Base-by-base conservation (phyloP, 148 eudicot genomes). In the Camellia japonica region DNA sequence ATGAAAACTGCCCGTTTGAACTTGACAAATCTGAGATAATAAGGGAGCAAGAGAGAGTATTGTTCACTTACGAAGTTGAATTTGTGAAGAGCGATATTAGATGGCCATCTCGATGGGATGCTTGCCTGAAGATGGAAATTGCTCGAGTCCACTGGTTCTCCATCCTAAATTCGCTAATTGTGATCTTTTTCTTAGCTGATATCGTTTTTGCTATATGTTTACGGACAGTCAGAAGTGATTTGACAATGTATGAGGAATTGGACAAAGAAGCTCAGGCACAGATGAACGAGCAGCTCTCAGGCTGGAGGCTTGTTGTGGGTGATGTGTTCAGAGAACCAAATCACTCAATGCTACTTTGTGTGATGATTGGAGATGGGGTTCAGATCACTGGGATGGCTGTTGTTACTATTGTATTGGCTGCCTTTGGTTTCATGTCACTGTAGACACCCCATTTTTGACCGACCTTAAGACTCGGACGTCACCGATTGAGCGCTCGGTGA, bases 91-190 rank as follows among this genome's bases (percentile, higher is more conserved):
- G 91, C 67, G 79, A 88, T 56, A 83, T 81, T 56, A 88, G 81
- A 81, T 91, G 93, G 93, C 93, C 91, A 13, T 91, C 90, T 44
- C 83, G 93, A 62, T 91, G 95, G 93, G 93, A 91, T 80, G 93
- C 93, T 83, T 90, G 90, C 82, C 46, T 91, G 20, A 88, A 84
- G 77, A 88, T 87, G 94, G 94, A 87, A 77, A 89, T 89, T 80
- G 84, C 88, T 42, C 83, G 86, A 42, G 89, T 91, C 20, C 91
- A 90, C 79, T 90, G 92, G 91, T 86, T 88, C 85, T 90, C 91
- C 8, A 90, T 90, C 68, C 67, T 90, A 51, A 88, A 90, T 76
- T 90, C 93, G 0, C 80, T 90, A 51, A 91, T 91, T 90, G 91
- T 90, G 62, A 91, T 91, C 78, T 73, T 82, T 71, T 90, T 91